A percentile compares a stretch with the other conserved stretches of the same genome.
Evolutionary conservation across 2,329 filamentous ascomycete species (phyloP).

Genomic region (Sphaerulina vaccinii): DNA sequence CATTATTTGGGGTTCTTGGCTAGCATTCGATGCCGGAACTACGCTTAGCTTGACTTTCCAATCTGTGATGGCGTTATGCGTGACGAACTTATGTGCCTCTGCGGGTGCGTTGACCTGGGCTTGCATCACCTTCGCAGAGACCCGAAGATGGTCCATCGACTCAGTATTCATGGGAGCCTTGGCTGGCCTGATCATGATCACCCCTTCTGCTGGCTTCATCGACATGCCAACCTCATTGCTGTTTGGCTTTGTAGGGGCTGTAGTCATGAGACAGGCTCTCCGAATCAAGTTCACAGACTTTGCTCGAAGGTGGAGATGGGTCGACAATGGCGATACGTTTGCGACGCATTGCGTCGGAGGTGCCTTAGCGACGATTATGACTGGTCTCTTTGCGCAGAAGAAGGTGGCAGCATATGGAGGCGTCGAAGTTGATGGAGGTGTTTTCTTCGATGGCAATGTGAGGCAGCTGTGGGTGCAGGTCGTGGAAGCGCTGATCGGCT

Average conservation of each 20-base stretch:
- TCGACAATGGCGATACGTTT: constrained; percentile 57
- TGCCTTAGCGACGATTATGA: constrained; percentile 51
- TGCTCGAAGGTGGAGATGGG: constrained; percentile 51
- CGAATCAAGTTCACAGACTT: constrained; percentile 54
- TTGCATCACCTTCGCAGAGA: constrained; percentile 45
- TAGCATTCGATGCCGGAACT: constrained; percentile 53
- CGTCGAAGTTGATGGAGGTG: constrained; percentile 50
- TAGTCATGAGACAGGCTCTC: constrained; percentile 52
- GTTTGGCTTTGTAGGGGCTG: constrained; percentile 50
- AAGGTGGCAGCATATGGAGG: constrained; percentile 56
- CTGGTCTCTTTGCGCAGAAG: constrained; percentile 52
- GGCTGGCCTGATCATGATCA: constrained; percentile 55
- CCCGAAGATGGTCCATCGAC: constrained; percentile 49
- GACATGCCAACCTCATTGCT: constrained; percentile 51
- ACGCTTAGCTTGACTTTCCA: constrained; percentile 52
- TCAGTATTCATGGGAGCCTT: constrained; percentile 55
- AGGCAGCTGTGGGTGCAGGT: constrained; percentile 52
- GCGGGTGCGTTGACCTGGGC: constrained; percentile 51
- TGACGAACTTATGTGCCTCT: constrained; percentile 52
- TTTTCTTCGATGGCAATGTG: constrained; percentile 55
- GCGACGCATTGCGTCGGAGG: constrained; percentile 56
- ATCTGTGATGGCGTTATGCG: constrained; percentile 51
- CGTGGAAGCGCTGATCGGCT: constrained; percentile 52
- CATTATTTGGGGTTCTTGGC: constrained; percentile 54
- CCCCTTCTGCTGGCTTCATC: constrained; percentile 51